These are phyloP conservation scores for Isabelozyma rhagii DNA, from an alignment of 805 yeast genomes.

Conservation along the genomic window DNA sequence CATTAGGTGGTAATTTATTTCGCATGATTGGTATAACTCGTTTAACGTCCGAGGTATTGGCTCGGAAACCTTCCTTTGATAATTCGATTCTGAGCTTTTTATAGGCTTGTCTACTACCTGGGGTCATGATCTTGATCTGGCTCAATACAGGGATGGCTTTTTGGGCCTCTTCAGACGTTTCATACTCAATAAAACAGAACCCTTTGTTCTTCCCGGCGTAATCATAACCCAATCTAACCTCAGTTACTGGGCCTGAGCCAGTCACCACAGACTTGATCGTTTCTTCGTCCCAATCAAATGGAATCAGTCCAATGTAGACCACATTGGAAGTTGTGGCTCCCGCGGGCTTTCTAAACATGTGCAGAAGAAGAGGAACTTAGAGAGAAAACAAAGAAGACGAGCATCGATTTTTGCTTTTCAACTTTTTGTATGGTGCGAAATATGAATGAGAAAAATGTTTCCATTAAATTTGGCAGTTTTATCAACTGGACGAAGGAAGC, in stretches of 20 bases:
- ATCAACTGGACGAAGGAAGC: too few relatives aligned
- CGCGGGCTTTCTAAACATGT: constrained; percentile 5
- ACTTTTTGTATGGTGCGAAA: too few relatives aligned
- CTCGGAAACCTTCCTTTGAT: constrained; percentile 56
- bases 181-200: constrained; percentile 64
- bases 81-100: constrained; percentile 55
- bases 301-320: constrained; percentile 60
- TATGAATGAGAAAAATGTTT: too few relatives aligned
- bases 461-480: too few relatives aligned
- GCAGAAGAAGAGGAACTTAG: background rate
- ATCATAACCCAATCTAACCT: constrained; percentile 61
- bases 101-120: constrained; percentile 20
- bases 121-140: constrained; percentile 37
- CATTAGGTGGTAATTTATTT: constrained; percentile 52
- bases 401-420: background rate
- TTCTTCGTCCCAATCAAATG: constrained; percentile 69
- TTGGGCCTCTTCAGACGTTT: constrained; percentile 48
- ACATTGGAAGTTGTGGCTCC: constrained; percentile 34
- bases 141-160: constrained; percentile 43
- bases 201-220: constrained; percentile 60
- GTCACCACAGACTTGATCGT: constrained; percentile 60
- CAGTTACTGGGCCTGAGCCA: constrained; percentile 70
- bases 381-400: background rate
- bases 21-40: constrained; percentile 44
- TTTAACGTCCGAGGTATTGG: constrained; percentile 30